Conservation (phyloP, 192 early-diverging fungal species). For the Coemansia erecta region DNA sequence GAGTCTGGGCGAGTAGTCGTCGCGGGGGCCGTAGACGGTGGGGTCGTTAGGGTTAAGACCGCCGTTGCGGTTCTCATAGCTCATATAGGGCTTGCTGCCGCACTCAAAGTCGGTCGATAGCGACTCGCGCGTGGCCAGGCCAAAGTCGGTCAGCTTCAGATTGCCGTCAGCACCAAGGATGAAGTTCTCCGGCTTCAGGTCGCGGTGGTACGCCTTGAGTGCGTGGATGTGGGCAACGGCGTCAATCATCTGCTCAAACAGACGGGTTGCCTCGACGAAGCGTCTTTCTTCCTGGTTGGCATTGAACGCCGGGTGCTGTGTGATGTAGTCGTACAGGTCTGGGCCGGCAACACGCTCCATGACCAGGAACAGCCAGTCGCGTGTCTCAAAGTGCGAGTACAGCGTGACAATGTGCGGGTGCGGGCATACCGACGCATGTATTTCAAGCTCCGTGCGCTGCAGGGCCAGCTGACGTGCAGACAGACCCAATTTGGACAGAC, state of each 20-base stretch:
- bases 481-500: slow-evolving; percentile 62
- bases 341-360: slow-evolving; percentile 60
- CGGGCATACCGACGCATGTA: slow-evolving; percentile 62
- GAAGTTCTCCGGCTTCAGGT: slow-evolving; percentile 83
- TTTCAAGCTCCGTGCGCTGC: slow-evolving; percentile 64
- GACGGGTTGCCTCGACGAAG: slow-evolving; percentile 45
- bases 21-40: slow-evolving; percentile 50
- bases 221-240: slow-evolving; percentile 76
- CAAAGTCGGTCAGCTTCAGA: slow-evolving; percentile 91
- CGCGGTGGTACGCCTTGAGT: slow-evolving; percentile 83
- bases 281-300: slow-evolving; percentile 53
- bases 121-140: slow-evolving; percentile 79
- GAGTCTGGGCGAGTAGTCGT: slow-evolving; percentile 60
- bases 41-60: slow-evolving; percentile 50
- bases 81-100: slow-evolving; percentile 75
- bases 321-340: slow-evolving; percentile 58
- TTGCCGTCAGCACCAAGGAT: slow-evolving; percentile 64
- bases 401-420: slow-evolving; percentile 68
- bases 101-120: slow-evolving; percentile 85
- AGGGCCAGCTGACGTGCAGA: slow-evolving; percentile 59
- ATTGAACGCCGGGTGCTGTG: slow-evolving; percentile 49
- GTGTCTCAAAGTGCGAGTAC: slow-evolving; percentile 63
- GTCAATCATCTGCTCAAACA: slow-evolving; percentile 71
- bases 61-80: slow-evolving; percentile 62
- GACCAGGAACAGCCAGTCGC: slow-evolving; percentile 61